Evolutionary conservation across 2,329 filamentous ascomycete genomes (phyloP), one percentile per base, ranked within the genome.

Genomic region (Verticillium klebahnii): DNA sequence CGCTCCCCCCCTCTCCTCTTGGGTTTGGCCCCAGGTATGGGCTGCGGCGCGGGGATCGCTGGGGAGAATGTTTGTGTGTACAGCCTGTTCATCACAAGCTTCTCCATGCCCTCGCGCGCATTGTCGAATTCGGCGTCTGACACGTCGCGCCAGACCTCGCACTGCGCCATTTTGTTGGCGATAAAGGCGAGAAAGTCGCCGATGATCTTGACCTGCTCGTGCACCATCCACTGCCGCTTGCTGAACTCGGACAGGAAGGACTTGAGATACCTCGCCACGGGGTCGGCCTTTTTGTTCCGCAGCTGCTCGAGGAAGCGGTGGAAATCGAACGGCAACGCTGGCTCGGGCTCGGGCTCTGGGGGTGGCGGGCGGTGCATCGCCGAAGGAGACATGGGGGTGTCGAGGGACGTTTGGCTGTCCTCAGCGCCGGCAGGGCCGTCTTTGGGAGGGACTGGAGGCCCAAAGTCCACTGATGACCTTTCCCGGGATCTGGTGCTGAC

Each of bases 171-270:
- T 79, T 98, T 98, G 77, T 97, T 97, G 60, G 91, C 91, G 66
- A 99, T 99, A 71, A 99, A 99, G 55, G 93, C 88, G 57, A 99
- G 80, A 68, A 99, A 99, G 73, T 99, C 96, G 67, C 92, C 88
- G 64, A 99, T 97, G 65, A 99, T 98, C 78, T 99, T 99, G 73
- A 98, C 95, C 75, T 99, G 95, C 77, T 99, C 95, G 73, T 99
- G 95, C 7, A 97, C 95, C 91, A 97, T 96, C 95, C 95, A 99
- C 75, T 98, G 95, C 68, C 93, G 92, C 79, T 98, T 99, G 39
- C 88, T 92, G 76, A 99, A 99, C 74, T 99, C 96, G 57, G 87
- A 88, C 34, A 99, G 79, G 70, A 99, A 99, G 0, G 95, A 98
- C 66, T 96, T 91, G 56, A 99, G 82, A 71, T 97, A 99, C 66